Base-by-base conservation (phyloP, 805 yeast genomes). In the Nakazawaea wickerhamii region DNA sequence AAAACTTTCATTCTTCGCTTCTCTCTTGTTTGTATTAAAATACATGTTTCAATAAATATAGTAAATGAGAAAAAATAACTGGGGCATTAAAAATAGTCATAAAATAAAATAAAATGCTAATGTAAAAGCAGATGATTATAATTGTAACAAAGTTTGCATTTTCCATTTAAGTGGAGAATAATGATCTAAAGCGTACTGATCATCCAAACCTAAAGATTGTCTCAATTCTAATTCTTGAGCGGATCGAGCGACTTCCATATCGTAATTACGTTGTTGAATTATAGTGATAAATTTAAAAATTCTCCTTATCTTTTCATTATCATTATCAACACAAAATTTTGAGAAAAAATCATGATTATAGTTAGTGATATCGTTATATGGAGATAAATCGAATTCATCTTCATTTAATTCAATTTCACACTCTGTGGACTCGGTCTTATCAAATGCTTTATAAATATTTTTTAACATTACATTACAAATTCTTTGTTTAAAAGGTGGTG, bases 311-410 rank as follows among this genome's bases (percentile, higher is more conserved):
- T 43, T 37, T 31, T 55, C 59, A 7, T 55, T 54, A 3, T 48
- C 20, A 5, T 48, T 47, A 38, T 56, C 55, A 7, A 45, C 28
- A 25, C 45, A 37, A 26, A 40, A 50, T 14, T 43, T 43, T 1
- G 57, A 57, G 40, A 53, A 62, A 38, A 61, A 62, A 7, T 43
- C 35, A 30, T 48, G 44, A 43, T 58, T 62, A 48, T 62, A 62
- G 13, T 43, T 47, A 1, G 48, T 51, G 7, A 55, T 21, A 37
- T 57, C 55, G 14, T 52, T 43, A n/a, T 41, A 47, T 1, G 38
- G 31, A 6, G 31, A 13, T 14, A 41, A 2, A n/a, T 40, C 47
- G 15, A 38, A 40, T 10, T 36, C 42, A 7, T 48, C 45, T 5
- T 36, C 45, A 31, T 41, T 42, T 5, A 68, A 54, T 10, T 11